phyloP scores from a whole-genome alignment of 2,329 filamentous ascomycete genomes.

The Aspergillus sp. region DNA sequence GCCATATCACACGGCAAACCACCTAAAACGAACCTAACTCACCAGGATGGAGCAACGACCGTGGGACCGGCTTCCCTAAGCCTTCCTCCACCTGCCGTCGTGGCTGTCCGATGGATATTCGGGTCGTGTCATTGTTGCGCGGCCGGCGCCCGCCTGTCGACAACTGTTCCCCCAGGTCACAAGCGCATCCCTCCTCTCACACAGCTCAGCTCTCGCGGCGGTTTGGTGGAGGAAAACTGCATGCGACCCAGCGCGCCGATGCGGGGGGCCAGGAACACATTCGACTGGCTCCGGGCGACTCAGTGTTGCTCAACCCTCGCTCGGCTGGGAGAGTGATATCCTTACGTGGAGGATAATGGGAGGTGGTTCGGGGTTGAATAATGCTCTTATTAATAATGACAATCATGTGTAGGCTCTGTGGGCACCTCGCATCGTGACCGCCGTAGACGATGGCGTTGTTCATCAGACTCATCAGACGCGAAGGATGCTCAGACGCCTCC shows the following conservation, averaged over 20 bases:
- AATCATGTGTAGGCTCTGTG: neutral
- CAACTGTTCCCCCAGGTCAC: constrained; percentile 16
- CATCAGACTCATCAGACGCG: too few species aligned
- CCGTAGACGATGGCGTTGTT: too few species aligned
- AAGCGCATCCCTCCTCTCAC: constrained; percentile 2
- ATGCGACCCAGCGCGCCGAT: constrained; percentile 8
- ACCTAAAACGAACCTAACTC: too few species aligned
- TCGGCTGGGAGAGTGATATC: constrained; percentile 2
- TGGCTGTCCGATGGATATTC: neutral
- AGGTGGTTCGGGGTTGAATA: neutral
- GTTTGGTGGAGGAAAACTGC: neutral
- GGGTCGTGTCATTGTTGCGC: too few species aligned
- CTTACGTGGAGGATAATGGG: neutral
- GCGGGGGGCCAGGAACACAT: constrained; percentile 26
- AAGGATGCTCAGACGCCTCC: neutral
- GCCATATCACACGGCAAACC: too few species aligned
- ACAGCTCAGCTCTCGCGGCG: neutral
- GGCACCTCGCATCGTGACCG: neutral
- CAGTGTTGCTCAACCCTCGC: constrained; percentile 10
- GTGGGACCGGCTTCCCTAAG: too few species aligned
- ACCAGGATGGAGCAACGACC: too few species aligned
- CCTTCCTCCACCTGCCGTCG: neutral
- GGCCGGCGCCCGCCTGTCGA: neutral
- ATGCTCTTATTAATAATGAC: too few species aligned
- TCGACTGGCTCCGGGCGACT: constrained; percentile 21